phyloP scores from a whole-genome alignment of 306 rosid species.

The Lathyrus tuberosus region DNA sequence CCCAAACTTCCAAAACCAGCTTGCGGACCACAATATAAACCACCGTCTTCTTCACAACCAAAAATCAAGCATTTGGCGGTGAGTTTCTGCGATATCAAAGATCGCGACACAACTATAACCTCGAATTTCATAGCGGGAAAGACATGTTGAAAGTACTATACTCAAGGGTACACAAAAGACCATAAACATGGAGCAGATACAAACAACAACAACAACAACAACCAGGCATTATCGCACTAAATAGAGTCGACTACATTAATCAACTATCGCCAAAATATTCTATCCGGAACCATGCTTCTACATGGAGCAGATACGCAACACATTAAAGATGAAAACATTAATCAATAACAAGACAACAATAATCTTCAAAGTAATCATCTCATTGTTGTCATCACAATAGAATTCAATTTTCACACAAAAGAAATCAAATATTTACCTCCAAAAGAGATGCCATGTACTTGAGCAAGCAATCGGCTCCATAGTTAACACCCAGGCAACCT shows the following conservation, averaged over 20 bases:
- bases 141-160: conserved; percentile 14
- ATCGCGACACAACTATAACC: neutral
- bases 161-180: conserved; percentile 3
- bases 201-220: neutral
- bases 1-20: neutral
- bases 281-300: too few species aligned
- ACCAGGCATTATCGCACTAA: too few species aligned
- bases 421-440: conserved; percentile 30
- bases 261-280: too few species aligned
- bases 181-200: neutral
- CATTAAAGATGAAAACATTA: conserved; percentile 4
- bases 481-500: conserved; percentile 14
- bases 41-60: neutral
- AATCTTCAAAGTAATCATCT: neutral
- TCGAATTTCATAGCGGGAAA: neutral
- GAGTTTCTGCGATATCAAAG: neutral
- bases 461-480: conserved; percentile 16
- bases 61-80: neutral
- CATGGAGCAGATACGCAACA: neutral
- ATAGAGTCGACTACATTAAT: too few species aligned
- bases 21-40: neutral
- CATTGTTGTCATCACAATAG: conserved; percentile 1
- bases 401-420: conserved; percentile 20
- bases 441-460: conserved; percentile 3
- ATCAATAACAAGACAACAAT: neutral